A percentile compares a stretch with the other conserved stretches of the same genome.
phyloP scores from a whole-genome alignment of 352 stramenopile genomes.

The Globisporangium cystogenes region DNA sequence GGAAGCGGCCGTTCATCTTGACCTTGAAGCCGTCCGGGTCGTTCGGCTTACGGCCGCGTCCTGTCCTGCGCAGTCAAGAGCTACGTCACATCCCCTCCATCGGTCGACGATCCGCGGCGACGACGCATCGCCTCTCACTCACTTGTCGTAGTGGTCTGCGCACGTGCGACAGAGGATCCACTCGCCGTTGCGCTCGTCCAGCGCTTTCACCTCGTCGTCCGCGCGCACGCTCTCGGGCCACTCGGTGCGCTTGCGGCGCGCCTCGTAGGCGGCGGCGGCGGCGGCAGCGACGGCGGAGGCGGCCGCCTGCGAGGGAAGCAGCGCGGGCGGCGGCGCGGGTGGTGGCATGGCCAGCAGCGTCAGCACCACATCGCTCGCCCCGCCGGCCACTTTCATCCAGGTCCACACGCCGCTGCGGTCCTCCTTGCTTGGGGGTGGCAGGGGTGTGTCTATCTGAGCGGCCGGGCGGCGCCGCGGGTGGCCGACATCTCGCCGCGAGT shows the following conservation, averaged over 20 bases:
- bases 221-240: slow-evolving; percentile 48
- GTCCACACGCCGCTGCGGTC: slow-evolving; percentile 13
- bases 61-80: slow-evolving; percentile 23
- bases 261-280: slow-evolving; percentile 25
- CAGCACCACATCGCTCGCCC: slow-evolving; percentile 16
- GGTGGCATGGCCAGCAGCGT: slow-evolving; percentile 14
- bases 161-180: slow-evolving; percentile 67
- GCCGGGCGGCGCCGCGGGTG: not conserved
- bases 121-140: not conserved
- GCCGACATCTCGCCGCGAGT: too few relatives aligned
- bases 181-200: slow-evolving; percentile 53
- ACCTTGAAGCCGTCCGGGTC: slow-evolving; percentile 61
- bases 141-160: slow-evolving; percentile 43
- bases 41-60: slow-evolving; percentile 49
- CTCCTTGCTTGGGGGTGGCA: not conserved
- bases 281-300: not conserved
- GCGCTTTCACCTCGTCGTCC: slow-evolving; percentile 43
- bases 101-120: not conserved
- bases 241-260: slow-evolving; percentile 36
- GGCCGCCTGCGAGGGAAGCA: too few relatives aligned
- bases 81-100: slow-evolving; percentile 1
- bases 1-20: slow-evolving; percentile 66
- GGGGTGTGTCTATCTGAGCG: slow-evolving; percentile 12
- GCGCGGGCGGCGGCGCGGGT: slow-evolving; percentile 1
- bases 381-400: slow-evolving; percentile 15